A percentile compares a stretch with the other conserved stretches of the same genome.
Evolutionary conservation across 2,329 filamentous ascomycete species (phyloP).

Genomic region (Talaromyces sp.): DNA sequence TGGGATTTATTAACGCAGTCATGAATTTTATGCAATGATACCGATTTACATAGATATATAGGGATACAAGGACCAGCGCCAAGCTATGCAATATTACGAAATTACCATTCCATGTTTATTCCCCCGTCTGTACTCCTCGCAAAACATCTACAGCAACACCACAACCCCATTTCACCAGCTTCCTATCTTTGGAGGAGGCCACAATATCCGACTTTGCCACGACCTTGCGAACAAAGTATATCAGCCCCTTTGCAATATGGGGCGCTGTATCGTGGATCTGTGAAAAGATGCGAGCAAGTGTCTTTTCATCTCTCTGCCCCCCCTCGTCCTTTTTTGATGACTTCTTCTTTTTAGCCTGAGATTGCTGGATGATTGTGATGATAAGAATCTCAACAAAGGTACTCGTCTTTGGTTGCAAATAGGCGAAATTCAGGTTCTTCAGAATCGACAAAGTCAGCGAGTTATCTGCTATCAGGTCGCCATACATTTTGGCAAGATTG

Average conservation of each 20-base stretch:
- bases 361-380: constrained; percentile 66
- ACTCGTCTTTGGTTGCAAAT: constrained; percentile 68
- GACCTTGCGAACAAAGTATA: constrained; percentile 73
- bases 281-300: constrained; percentile 61
- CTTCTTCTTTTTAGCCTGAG: constrained; percentile 42
- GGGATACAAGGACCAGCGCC: neutral
- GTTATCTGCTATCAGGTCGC: constrained; percentile 55
- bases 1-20: constrained; percentile 27
- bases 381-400: constrained; percentile 77
- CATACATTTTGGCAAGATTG: constrained; percentile 63
- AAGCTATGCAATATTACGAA: neutral
- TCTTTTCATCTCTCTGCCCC: constrained; percentile 17
- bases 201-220: constrained; percentile 60
- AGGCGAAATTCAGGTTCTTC: constrained; percentile 67
- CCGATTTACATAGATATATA: neutral
- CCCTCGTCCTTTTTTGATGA: constrained; percentile 26
- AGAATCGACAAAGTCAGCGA: constrained; percentile 52
- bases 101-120: neutral
- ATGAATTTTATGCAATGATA: neutral
- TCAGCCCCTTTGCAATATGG: constrained; percentile 65
- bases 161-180: constrained; percentile 44
- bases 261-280: constrained; percentile 55
- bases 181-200: constrained; percentile 46
- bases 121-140: constrained; percentile 19
- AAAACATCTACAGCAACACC: constrained; percentile 36